These are phyloP conservation scores for Saccharomyces eubayanus DNA, from an alignment of 805 yeast genomes.

Conservation along the genomic window DNA sequence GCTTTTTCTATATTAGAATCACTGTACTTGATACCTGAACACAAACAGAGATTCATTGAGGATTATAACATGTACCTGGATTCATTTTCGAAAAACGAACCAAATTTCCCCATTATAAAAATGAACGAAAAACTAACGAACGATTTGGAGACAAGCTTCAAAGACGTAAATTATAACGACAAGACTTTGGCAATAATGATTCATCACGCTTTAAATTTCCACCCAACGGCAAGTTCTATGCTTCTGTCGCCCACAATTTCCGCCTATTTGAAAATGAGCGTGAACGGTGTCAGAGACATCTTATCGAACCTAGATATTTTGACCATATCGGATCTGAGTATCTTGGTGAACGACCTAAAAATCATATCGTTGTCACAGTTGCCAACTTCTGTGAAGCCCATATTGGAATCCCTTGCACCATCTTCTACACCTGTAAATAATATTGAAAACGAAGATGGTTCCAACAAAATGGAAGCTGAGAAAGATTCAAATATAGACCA, in stretches of 20 bases:
- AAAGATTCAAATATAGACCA: neutral
- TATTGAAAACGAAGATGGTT: neutral
- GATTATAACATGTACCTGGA: constrained; percentile 60
- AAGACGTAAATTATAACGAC: constrained; percentile 38
- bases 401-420: constrained; percentile 8
- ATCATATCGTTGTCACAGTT: constrained; percentile 25
- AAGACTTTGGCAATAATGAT: constrained; percentile 54
- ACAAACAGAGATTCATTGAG: constrained; percentile 45
- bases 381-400: constrained; percentile 18
- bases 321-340: constrained; percentile 26
- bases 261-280: constrained; percentile 18
- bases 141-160: constrained; percentile 36
- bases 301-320: constrained; percentile 23
- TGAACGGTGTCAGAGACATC: constrained; percentile 12
- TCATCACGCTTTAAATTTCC: constrained; percentile 34
- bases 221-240: constrained; percentile 6
- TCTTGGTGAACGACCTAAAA: constrained; percentile 32
- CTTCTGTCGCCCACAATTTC: constrained; percentile 7
- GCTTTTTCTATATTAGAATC: constrained; percentile 63
- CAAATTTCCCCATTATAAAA: constrained; percentile 31
- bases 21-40: constrained; percentile 41
- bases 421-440: neutral
- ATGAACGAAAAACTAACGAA: constrained; percentile 32
- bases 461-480: neutral
- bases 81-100: constrained; percentile 8